phyloP scores from a whole-genome alignment of 2,329 filamentous ascomycete species.

The Xylariaceae sp. region DNA sequence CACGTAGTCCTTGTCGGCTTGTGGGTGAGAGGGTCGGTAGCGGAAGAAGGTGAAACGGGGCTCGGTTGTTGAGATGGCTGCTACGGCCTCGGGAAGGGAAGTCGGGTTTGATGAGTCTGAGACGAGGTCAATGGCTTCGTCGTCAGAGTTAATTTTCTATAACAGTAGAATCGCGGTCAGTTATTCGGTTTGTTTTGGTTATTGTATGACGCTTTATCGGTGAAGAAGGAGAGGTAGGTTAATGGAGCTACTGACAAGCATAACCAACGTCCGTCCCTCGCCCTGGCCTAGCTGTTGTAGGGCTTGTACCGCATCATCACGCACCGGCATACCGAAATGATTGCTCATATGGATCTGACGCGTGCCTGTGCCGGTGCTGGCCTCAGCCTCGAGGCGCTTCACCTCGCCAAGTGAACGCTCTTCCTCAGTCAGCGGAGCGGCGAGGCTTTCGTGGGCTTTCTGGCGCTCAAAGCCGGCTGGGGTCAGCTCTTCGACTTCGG shows the following conservation, averaged over 20 bases:
- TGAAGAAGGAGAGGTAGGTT: too few species aligned
- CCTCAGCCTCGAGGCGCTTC: slow-evolving; percentile 70
- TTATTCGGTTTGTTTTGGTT: neutral
- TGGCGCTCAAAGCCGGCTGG: slow-evolving; percentile 67
- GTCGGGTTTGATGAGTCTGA: slow-evolving; percentile 46
- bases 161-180: neutral
- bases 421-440: slow-evolving; percentile 74
- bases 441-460: slow-evolving; percentile 60
- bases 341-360: slow-evolving; percentile 58
- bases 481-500: slow-evolving; percentile 64
- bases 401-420: slow-evolving; percentile 69
- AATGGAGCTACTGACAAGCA: slow-evolving; percentile 54
- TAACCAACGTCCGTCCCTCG: slow-evolving; percentile 52
- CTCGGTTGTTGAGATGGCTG: slow-evolving; percentile 60
- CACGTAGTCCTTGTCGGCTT: slow-evolving; percentile 52
- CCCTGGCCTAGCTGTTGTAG: slow-evolving; percentile 55
- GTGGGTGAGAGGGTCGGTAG: slow-evolving; percentile 55
- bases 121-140: slow-evolving; percentile 66
- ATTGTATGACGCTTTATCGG: neutral
- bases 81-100: slow-evolving; percentile 54
- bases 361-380: slow-evolving; percentile 62
- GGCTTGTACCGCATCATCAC: slow-evolving; percentile 60
- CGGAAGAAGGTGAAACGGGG: slow-evolving; percentile 78
- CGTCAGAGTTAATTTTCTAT: slow-evolving; percentile 68
- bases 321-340: slow-evolving; percentile 54